These are phyloP conservation scores for Trichoderma polysporum DNA, from an alignment of 2,329 filamentous ascomycete genomes.

Conservation along the genomic window DNA sequence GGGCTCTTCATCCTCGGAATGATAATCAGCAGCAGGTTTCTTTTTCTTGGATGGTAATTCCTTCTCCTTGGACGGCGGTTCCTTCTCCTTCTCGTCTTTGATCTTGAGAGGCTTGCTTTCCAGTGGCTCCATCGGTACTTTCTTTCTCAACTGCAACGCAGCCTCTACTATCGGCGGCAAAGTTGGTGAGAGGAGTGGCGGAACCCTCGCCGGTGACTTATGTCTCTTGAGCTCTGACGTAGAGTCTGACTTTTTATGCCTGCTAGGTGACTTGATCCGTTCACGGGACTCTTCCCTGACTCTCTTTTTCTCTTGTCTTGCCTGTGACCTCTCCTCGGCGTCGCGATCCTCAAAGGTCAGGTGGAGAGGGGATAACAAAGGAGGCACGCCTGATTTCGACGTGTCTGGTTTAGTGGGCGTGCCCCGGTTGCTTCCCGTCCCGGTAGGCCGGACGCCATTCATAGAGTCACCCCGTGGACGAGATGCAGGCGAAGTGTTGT, in stretches of 20 bases:
- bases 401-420: slow-evolving; percentile 41
- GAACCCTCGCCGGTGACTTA: slow-evolving; percentile 41
- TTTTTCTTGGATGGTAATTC: slow-evolving; percentile 29
- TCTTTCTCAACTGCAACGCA: slow-evolving; percentile 36
- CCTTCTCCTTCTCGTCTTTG: slow-evolving; percentile 23
- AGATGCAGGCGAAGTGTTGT: slow-evolving; percentile 38
- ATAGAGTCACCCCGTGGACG: slow-evolving; percentile 42
- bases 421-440: slow-evolving; percentile 35
- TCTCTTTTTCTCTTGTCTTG: slow-evolving; percentile 36
- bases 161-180: slow-evolving; percentile 53
- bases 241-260: slow-evolving; percentile 31
- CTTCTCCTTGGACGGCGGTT: slow-evolving; percentile 26
- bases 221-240: slow-evolving; percentile 38
- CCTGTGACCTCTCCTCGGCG: slow-evolving; percentile 32
- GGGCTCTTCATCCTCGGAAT: slow-evolving; percentile 39
- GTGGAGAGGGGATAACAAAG: slow-evolving; percentile 53
- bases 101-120: slow-evolving; percentile 21
- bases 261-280: slow-evolving; percentile 32
- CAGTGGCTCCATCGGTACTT: slow-evolving; percentile 29
- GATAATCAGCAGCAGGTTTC: slow-evolving; percentile 31
- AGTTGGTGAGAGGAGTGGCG: slow-evolving; percentile 56
- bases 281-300: slow-evolving; percentile 31
- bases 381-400: slow-evolving; percentile 47
- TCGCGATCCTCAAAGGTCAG: slow-evolving; percentile 43
- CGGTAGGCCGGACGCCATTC: slow-evolving; percentile 43